A percentile compares a stretch with the other conserved stretches of the same genome.
Conservation (phyloP, 129 eudicot genomes). For the Flaveria linearis region DNA sequence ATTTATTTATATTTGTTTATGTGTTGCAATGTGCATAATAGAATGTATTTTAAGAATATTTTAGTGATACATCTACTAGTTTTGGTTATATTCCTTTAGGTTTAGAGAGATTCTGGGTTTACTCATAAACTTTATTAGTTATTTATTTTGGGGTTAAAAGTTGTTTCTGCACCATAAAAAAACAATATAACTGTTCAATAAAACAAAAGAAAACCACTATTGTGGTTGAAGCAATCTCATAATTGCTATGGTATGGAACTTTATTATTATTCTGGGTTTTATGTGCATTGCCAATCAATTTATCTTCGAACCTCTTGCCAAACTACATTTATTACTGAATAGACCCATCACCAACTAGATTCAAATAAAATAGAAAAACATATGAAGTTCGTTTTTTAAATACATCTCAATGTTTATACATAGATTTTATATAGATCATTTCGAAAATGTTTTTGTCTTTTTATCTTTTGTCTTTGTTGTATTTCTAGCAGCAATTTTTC, state of each 20-base stretch:
- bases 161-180: too few species aligned
- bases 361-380: not conserved
- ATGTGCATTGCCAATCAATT: conserved; percentile 11
- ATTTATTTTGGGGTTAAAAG: too few species aligned
- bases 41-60: too few species aligned
- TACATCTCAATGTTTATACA: not conserved
- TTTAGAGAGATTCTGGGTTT: too few species aligned
- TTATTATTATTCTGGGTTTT: conserved; percentile 13
- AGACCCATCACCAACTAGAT: conserved; percentile 11
- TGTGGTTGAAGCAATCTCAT: conserved; percentile 17
- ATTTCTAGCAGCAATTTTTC: too few species aligned
- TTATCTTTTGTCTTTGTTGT: too few species aligned
- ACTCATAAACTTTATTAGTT: too few species aligned
- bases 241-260: conserved; percentile 27
- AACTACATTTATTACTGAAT: conserved; percentile 25
- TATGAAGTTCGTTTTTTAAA: not conserved
- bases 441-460: not conserved
- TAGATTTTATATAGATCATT: not conserved
- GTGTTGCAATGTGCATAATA: too few species aligned
- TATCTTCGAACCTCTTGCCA: conserved; percentile 6
- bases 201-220: not conserved
- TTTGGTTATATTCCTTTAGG: too few species aligned
- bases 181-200: too few species aligned
- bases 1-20: too few species aligned
- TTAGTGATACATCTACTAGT: too few species aligned